phyloP scores from a whole-genome alignment of 352 stramenopile genomes.

The Vaucheria bursata region DNA sequence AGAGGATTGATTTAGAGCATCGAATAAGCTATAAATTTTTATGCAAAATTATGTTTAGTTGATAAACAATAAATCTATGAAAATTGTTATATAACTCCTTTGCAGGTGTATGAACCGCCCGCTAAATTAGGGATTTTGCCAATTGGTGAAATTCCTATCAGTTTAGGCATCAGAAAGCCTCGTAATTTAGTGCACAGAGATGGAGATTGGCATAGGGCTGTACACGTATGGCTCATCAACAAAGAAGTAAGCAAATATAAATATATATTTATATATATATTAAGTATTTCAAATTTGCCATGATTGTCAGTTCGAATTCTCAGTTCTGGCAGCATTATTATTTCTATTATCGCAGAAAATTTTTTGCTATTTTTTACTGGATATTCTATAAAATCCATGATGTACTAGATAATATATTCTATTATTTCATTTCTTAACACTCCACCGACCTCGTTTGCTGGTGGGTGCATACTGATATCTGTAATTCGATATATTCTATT shows the following conservation, averaged over 20 bases:
- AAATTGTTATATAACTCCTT: background rate
- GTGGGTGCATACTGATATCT: too few species aligned
- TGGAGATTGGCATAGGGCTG: conserved; percentile 31
- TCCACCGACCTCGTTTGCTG: too few species aligned
- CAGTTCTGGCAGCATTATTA: background rate
- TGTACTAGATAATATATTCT: too few species aligned
- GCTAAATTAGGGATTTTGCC: conserved; percentile 8
- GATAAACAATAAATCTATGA: too few species aligned
- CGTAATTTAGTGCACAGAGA: conserved; percentile 32
- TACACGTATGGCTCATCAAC: conserved; percentile 41
- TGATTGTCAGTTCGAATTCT: background rate
- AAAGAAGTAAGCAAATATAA: conserved; percentile 14
- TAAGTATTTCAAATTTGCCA: background rate
- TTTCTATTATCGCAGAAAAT: background rate
- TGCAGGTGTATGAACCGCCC: conserved; percentile 1
- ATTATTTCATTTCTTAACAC: too few species aligned
- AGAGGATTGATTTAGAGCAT: too few species aligned
- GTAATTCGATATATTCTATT: too few species aligned
- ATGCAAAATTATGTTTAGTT: background rate
- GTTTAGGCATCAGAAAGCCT: conserved; percentile 20
- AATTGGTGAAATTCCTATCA: background rate
- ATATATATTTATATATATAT: background rate
- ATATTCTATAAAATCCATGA: too few species aligned
- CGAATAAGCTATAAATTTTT: background rate
- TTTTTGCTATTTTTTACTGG: too few species aligned